These are phyloP conservation scores for Cardamine chenopodiifolia DNA, from an alignment of 345 rosid species.

Conservation along the genomic window DNA sequence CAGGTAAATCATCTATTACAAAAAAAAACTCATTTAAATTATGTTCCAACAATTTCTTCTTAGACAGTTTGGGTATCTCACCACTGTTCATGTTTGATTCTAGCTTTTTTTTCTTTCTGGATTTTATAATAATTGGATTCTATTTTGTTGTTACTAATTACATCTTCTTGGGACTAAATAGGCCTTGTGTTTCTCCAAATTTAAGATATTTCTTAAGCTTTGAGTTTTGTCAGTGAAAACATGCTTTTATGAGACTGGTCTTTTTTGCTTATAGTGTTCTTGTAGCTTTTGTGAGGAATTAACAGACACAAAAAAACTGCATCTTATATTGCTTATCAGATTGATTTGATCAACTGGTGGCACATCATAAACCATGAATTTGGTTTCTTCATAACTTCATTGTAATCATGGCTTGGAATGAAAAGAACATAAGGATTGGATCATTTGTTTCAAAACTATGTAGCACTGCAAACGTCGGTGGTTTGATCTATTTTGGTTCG, in stretches of 20 bases:
- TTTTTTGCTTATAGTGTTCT: not conserved
- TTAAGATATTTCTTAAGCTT: constrained; percentile 5
- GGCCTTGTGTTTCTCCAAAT: constrained; percentile 6
- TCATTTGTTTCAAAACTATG: no score
- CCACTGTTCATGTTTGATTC: constrained; percentile 31
- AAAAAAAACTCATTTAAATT: not conserved
- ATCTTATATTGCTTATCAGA: not conserved
- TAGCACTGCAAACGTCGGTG: not conserved
- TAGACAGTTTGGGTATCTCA: not conserved
- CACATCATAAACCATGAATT: no score
- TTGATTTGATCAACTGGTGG: constrained; percentile 9
- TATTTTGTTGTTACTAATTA: not conserved
- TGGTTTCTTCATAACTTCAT: no score
- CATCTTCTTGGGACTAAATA: constrained; percentile 21
- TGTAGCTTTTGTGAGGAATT: constrained; percentile 14
- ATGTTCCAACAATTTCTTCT: not conserved
- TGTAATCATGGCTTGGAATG: no score
- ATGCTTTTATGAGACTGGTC: constrained; percentile 10
- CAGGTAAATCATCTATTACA: constrained; percentile 46
- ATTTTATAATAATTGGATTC: not conserved
- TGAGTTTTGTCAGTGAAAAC: constrained; percentile 35
- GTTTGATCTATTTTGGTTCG: constrained; percentile 8
- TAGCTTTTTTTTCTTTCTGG: not conserved
- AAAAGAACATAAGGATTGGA: no score
- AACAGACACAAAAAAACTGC: not conserved